Evolutionary conservation across 2,329 filamentous ascomycete species (phyloP), one percentile per base, ranked within the genome.

Genomic region (Colletotrichum zoysiae): DNA sequence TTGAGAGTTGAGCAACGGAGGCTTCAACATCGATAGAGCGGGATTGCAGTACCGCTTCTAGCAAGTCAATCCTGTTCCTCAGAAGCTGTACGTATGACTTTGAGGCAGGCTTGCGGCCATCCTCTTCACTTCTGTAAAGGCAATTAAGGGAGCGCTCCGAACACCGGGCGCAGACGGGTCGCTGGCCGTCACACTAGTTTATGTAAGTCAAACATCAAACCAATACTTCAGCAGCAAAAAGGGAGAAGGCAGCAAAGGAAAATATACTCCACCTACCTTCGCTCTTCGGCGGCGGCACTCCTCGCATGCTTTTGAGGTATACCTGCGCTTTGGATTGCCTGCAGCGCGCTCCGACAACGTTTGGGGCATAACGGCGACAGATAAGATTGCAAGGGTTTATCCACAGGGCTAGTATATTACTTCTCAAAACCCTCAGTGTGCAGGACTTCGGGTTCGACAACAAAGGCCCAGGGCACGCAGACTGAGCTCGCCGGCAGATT

Each of bases 251-350:
- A 20, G n/a, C 8, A n/a, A 23, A 48, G 50, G 23, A 35, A 53
- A 44, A 42, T 60, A 63, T 23, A 65, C 42, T 58, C 16, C 46
- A 64, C 62, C 44, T 18, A 81, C 81, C 78, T 82, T 82, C 30
- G 79, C 78, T 63, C 80, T 75, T 40, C 81, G 78, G 26, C 79
- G 78, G 6, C 81, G 79, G 65, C 81, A 83, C 72, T 79, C 78
- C 62, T 82, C 78, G 56, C 81, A 82, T 4, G 81, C 81, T 46
- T 78, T 78, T 4, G 73, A 64, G 14, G 73, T 74, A 55, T 76
- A 76, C 50, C 75, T 76, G 46, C 69, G 69, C 65, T 69, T 71
- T 66, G 65, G 69, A 50, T 64, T 65, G 55, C 46, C 42, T 48
- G 44, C 59, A 40, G 59, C 65, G 65, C 65, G 69, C 46, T 71